Conservation (phyloP, 768 basidiomycete species). For the Galerina marginata region DNA sequence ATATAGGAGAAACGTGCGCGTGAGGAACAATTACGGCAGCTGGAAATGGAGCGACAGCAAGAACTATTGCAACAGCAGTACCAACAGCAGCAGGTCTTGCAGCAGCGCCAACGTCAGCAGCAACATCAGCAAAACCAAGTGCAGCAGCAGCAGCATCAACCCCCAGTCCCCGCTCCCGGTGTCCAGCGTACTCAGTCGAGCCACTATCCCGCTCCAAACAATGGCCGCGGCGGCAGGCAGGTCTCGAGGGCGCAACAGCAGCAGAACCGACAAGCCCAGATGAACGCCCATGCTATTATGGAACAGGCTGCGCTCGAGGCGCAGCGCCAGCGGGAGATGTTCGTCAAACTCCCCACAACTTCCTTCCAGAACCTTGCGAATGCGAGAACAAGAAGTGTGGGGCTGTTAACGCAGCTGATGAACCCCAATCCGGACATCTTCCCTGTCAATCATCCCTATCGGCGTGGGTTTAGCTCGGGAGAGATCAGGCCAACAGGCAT, state of each 20-base stretch:
- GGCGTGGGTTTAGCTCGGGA: conserved; percentile 51
- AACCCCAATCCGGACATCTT: conserved; percentile 71
- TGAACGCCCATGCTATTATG: conserved; percentile 14
- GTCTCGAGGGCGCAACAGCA: conserved; percentile 12
- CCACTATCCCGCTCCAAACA: conserved; percentile 24
- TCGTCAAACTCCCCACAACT: conserved; percentile 69
- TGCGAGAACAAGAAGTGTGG: conserved; percentile 46
- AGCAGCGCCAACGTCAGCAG: conserved; percentile 23
- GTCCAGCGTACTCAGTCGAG: conserved; percentile 33
- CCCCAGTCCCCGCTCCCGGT: conserved; percentile 15
- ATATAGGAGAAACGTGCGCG: conserved; percentile 5
- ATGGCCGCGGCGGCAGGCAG: conserved; percentile 12
- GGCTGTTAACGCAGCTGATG: conserved; percentile 70
- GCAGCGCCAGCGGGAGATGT: conserved; percentile 57
- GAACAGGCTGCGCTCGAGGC: conserved; percentile 28
- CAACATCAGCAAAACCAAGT: conserved; percentile 17
- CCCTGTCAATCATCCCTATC: conserved; percentile 64
- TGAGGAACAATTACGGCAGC: conserved; percentile 13
- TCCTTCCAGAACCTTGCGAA: conserved; percentile 63
- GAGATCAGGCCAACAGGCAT: conserved; percentile 41
- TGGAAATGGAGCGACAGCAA: conserved; percentile 19
- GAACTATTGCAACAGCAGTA: conserved; percentile 9
- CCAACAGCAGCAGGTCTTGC: conserved; percentile 7
- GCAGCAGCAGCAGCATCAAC: conserved; percentile 19
- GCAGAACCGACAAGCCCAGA: conserved; percentile 21